phyloP scores from a whole-genome alignment of 805 yeast species.

The Candida nitratophila region DNA sequence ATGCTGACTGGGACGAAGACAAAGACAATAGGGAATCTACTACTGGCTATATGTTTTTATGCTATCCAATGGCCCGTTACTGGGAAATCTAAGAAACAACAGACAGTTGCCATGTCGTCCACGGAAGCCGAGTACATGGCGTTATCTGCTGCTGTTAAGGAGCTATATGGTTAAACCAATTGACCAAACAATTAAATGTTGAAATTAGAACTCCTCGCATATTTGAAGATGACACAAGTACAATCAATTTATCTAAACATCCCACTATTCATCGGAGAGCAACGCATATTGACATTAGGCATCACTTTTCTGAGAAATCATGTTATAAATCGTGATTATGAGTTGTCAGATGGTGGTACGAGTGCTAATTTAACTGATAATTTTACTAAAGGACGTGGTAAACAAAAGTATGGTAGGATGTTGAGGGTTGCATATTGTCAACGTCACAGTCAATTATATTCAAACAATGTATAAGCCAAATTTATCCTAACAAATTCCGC shows the following conservation, averaged over 20 bases:
- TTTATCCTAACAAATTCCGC: too few species aligned
- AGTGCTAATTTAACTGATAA: slow-evolving; percentile 2
- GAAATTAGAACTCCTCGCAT: neutral
- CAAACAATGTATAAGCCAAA: too few species aligned
- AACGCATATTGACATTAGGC: slow-evolving; percentile 5
- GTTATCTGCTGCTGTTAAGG: slow-evolving; percentile 5
- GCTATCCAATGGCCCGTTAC: slow-evolving; percentile 6
- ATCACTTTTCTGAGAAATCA: slow-evolving; percentile 5
- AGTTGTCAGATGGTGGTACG: slow-evolving; percentile 1
- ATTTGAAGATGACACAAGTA: neutral
- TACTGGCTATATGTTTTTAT: slow-evolving; percentile 5
- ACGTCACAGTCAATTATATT: too few species aligned
- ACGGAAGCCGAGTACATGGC: slow-evolving; percentile 13
- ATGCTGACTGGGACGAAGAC: slow-evolving; percentile 11
- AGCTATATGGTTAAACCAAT: slow-evolving; percentile 5
- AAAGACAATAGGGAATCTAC: slow-evolving; percentile 6
- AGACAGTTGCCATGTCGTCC: slow-evolving; percentile 7
- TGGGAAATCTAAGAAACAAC: slow-evolving; percentile 13
- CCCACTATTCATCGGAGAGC: slow-evolving; percentile 5
- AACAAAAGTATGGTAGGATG: neutral
- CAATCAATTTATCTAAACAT: too few species aligned
- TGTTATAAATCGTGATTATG: neutral
- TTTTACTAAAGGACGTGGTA: neutral
- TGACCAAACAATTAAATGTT: slow-evolving; percentile 3
- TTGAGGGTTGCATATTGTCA: too few species aligned